A percentile compares a stretch with the other conserved stretches of the same genome.
Evolutionary conservation across 2,329 filamentous ascomycete genomes (phyloP).

Genomic region (Seiridium cupressi): DNA sequence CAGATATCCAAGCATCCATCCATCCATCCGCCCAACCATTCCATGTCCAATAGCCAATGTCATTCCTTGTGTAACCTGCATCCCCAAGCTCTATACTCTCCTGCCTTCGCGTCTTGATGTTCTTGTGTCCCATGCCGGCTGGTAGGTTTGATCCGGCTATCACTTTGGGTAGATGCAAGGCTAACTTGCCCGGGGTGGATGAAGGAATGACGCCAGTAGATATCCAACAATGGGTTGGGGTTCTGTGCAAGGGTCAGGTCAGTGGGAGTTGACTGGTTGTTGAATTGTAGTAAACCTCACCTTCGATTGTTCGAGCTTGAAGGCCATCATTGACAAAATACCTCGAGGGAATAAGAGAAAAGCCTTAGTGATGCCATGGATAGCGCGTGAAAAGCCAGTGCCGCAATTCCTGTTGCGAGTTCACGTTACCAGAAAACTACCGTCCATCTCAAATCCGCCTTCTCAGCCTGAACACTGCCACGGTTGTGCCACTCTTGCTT

Average conservation of each 20-base stretch:
- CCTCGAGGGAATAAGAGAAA: not conserved
- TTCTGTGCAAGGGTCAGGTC: too few species aligned
- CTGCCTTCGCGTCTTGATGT: too few species aligned
- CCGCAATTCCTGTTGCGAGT: not conserved
- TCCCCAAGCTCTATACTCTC: too few species aligned
- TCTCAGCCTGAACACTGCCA: not conserved
- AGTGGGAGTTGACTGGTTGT: too few species aligned
- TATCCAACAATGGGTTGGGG: too few species aligned
- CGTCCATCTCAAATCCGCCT: not conserved
- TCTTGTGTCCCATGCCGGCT: too few species aligned
- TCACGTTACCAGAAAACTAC: not conserved
- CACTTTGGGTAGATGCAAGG: too few species aligned
- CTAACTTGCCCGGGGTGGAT: too few species aligned
- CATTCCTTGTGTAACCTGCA: too few species aligned
- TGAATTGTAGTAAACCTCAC: not conserved
- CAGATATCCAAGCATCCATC: not conserved
- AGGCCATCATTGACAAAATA: not conserved
- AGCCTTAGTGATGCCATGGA: not conserved
- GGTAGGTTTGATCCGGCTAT: too few species aligned
- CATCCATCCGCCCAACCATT: not conserved
- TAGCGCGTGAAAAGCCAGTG: not conserved
- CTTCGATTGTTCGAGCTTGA: not conserved
- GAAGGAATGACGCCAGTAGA: too few species aligned
- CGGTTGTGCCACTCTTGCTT: not conserved
- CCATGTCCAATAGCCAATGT: not conserved